Percentiles rank a stretch among this genome's conserved stretches.
These are phyloP conservation scores for Candida anglica DNA, from an alignment of 805 yeast species.

Conservation along the genomic window DNA sequence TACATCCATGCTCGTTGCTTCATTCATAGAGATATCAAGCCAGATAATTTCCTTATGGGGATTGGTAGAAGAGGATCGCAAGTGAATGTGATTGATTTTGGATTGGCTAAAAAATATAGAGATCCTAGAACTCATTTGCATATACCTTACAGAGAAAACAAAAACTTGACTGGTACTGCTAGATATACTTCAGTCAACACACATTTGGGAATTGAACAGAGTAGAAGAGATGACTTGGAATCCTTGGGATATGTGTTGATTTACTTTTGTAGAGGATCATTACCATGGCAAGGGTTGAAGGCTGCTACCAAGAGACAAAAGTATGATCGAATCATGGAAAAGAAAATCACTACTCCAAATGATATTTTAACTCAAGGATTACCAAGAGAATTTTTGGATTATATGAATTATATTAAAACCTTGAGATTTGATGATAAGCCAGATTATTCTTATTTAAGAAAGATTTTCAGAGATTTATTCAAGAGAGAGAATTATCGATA, in stretches of 20 bases:
- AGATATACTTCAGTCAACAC: constrained; percentile 94
- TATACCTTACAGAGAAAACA: constrained; percentile 94
- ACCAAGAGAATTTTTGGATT: constrained; percentile 85
- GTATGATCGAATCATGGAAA: constrained; percentile 93
- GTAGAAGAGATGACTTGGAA: constrained; percentile 95
- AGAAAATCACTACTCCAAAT: constrained; percentile 85
- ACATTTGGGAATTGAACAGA: constrained; percentile 94
- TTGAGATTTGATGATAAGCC: constrained; percentile 95
- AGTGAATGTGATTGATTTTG: constrained; percentile 91
- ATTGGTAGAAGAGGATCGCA: constrained; percentile 93
- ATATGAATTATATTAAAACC: constrained; percentile 83
- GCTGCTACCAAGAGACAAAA: constrained; percentile 97
- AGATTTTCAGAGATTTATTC: constrained; percentile 84
- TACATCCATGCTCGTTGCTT: constrained; percentile 94
- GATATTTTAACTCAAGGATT: constrained; percentile 86
- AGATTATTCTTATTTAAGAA: constrained; percentile 84
- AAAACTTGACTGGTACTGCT: constrained; percentile 95
- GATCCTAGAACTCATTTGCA: constrained; percentile 93
- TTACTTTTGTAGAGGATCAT: constrained; percentile 90
- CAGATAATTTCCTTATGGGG: constrained; percentile 83
- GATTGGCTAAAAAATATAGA: constrained; percentile 88
- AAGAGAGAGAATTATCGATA: constrained; percentile 84
- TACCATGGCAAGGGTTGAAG: constrained; percentile 98
- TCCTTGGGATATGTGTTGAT: constrained; percentile 91
- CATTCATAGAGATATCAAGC: constrained; percentile 80